phyloP scores from a whole-genome alignment of 305 asterid species.

The Rubia occidens region DNA sequence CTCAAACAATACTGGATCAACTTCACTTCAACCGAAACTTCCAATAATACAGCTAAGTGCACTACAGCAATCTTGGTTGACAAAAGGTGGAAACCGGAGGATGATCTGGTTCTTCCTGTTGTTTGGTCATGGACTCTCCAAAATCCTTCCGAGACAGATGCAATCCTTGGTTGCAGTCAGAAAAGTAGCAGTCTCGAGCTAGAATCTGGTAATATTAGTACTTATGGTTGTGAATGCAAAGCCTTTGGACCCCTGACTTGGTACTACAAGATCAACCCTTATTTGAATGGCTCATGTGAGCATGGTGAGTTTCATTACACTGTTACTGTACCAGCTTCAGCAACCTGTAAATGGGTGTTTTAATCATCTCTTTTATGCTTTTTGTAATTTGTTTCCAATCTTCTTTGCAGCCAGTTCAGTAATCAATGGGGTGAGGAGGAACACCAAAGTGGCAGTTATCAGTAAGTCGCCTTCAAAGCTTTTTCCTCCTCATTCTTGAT shows the following conservation, averaged over 20 bases:
- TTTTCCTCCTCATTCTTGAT: background rate
- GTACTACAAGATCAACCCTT: background rate
- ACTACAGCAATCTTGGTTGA: background rate
- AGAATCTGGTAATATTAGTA: background rate
- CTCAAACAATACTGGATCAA: constrained; percentile 10
- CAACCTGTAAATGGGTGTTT: background rate
- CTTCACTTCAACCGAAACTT: background rate
- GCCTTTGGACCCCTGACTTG: background rate
- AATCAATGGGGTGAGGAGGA: background rate
- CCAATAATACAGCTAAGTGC: background rate
- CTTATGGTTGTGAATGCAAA: background rate
- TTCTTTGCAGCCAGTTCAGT: background rate
- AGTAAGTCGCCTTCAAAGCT: background rate
- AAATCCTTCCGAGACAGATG: background rate
- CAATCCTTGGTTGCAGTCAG: background rate
- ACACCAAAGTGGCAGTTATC: background rate
- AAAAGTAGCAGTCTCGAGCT: background rate
- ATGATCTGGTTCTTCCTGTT: background rate
- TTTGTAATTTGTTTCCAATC: background rate
- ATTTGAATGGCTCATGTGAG: background rate
- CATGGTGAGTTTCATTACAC: background rate
- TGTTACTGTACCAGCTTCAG: background rate
- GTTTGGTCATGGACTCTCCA: constrained; percentile 1
- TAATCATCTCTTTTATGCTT: background rate
- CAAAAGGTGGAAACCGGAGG: background rate